phyloP scores from a whole-genome alignment of 495 filamentous ascomycete genomes.

The Barbatosphaeria neglecta region DNA sequence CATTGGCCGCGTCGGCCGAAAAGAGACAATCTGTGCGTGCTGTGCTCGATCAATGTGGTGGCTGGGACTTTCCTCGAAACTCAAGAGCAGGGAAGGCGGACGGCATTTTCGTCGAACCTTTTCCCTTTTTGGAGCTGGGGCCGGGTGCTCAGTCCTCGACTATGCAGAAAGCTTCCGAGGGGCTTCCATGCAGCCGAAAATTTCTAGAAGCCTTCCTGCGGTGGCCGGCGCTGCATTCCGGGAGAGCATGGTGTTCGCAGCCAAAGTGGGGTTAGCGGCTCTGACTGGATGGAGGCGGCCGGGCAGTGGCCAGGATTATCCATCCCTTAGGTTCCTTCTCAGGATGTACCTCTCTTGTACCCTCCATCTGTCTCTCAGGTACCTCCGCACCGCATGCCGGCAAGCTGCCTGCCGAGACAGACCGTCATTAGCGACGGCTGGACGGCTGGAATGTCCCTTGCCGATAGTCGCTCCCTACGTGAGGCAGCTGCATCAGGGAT shows the following conservation, averaged over 20 bases:
- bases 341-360: background rate
- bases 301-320: too few species aligned
- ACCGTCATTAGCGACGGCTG: background rate
- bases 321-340: too few species aligned
- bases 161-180: background rate
- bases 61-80: background rate
- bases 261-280: background rate
- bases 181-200: constrained; percentile 3
- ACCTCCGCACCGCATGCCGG: background rate
- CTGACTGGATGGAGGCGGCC: too few species aligned
- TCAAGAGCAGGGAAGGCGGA: too few species aligned
- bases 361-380: background rate
- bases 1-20: background rate
- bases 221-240: background rate
- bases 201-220: constrained; percentile 1
- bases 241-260: background rate
- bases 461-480: background rate
- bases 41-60: too few species aligned
- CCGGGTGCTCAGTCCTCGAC: background rate
- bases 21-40: too few species aligned
- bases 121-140: background rate
- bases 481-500: background rate
- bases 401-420: background rate
- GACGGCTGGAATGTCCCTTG: background rate
- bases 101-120: background rate